A percentile compares a stretch with the other conserved stretches of the same genome.
Evolutionary conservation across 495 filamentous ascomycete species (phyloP).

Genomic region (Neurospora sp.): DNA sequence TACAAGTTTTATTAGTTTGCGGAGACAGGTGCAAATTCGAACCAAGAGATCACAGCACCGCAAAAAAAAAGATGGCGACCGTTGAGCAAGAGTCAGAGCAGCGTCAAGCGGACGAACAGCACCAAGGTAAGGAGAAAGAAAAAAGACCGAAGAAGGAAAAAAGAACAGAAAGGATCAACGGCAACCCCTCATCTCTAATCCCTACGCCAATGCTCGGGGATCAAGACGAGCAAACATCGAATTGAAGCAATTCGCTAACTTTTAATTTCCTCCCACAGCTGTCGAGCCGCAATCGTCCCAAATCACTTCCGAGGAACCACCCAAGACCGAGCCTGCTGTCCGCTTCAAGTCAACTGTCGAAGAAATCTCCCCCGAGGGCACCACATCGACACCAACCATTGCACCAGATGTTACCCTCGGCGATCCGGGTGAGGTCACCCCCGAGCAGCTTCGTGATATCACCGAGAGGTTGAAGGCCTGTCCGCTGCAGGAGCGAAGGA

Average conservation of each 20-base stretch:
- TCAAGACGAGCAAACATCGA: not conserved
- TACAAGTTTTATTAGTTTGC: not conserved
- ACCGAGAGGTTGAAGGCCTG: constrained; percentile 62
- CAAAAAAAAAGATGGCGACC: constrained; percentile 10
- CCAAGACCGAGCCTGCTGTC: constrained; percentile 40
- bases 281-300: not conserved
- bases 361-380: constrained; percentile 57
- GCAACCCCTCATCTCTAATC: constrained; percentile 9
- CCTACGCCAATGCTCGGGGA: not conserved
- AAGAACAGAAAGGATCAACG: not conserved
- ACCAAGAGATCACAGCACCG: not conserved
- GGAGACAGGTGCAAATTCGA: not conserved
- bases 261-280: not conserved
- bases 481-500: constrained; percentile 68
- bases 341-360: constrained; percentile 68
- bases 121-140: constrained; percentile 6
- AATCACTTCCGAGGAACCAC: not conserved
- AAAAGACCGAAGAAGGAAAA: not conserved
- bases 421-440: constrained; percentile 31
- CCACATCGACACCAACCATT: constrained; percentile 15
- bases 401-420: constrained; percentile 8
- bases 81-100: constrained; percentile 9
- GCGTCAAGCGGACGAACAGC: constrained; percentile 3
- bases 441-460: constrained; percentile 61
- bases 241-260: constrained; percentile 1